Percentiles rank a stretch among this genome's conserved stretches.
Evolutionary conservation across 371 early-diverging fungal genomes (phyloP).

Genomic region (Mucor circinelloides): DNA sequence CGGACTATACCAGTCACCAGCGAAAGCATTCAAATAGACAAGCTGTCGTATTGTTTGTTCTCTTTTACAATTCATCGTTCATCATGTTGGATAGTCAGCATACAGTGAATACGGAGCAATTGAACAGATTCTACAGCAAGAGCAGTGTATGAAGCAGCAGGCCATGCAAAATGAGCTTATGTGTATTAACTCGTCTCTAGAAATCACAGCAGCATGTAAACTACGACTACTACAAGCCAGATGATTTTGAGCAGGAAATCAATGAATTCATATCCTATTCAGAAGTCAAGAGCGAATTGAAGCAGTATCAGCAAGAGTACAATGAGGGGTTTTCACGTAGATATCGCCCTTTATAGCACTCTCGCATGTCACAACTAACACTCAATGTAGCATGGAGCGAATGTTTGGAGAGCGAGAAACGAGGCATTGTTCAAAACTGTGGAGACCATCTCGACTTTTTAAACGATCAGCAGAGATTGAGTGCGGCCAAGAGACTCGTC

Average conservation of each 20-base stretch:
- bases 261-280: conserved; percentile 73
- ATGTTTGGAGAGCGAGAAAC: conserved; percentile 18
- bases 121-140: not conserved
- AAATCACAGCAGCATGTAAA: conserved; percentile 17
- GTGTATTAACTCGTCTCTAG: not conserved
- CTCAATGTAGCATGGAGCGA: conserved; percentile 14
- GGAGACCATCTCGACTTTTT: conserved; percentile 59
- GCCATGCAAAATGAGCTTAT: not conserved
- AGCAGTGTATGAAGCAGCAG: not conserved
- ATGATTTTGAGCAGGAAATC: conserved; percentile 57
- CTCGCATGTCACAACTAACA: not conserved
- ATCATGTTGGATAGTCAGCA: not conserved
- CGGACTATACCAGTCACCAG: not conserved
- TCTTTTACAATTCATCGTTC: not conserved
- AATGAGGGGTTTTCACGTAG: conserved; percentile 8
- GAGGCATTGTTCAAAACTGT: conserved; percentile 42
- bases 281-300: conserved; percentile 39
- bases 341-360: not conserved
- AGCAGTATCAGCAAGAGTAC: conserved; percentile 27
- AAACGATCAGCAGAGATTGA: conserved; percentile 43
- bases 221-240: conserved; percentile 64
- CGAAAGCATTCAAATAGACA: not conserved
- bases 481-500: conserved; percentile 52
- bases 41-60: not conserved
- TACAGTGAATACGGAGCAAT: conserved; percentile 2